Percentiles rank a stretch among this genome's conserved stretches.
Evolutionary conservation across 257 asterid species (phyloP).

Genomic region (Cordia subcordata): DNA sequence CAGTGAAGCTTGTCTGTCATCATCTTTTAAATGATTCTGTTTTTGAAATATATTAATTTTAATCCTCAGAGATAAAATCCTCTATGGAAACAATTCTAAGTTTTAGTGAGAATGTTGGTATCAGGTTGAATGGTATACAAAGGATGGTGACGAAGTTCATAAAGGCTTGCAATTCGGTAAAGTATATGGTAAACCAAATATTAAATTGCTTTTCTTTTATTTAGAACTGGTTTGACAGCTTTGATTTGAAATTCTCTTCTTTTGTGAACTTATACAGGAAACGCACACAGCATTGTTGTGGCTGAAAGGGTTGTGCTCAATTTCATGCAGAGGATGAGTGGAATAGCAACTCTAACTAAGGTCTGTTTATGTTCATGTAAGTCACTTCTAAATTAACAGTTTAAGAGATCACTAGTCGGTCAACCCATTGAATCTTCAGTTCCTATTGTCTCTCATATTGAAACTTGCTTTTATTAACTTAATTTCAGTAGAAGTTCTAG

Average conservation of each 20-base stretch:
- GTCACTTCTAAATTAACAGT: not conserved
- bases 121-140: conserved; percentile 77
- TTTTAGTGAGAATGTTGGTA: conserved; percentile 1
- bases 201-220: conserved; percentile 1
- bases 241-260: conserved; percentile 10
- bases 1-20: not conserved
- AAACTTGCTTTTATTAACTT: too few relatives aligned
- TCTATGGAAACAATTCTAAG: not conserved
- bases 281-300: conserved; percentile 79
- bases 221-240: conserved; percentile 3
- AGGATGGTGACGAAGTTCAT: conserved; percentile 76
- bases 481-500: too few relatives aligned
- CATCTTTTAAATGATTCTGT: not conserved
- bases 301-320: conserved; percentile 98
- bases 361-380: conserved; percentile 28
- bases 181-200: conserved; percentile 57
- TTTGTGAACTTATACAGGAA: conserved; percentile 46
- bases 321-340: conserved; percentile 99
- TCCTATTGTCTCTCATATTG: too few relatives aligned
- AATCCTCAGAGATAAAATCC: too few relatives aligned
- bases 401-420: too few relatives aligned
- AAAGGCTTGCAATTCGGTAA: conserved; percentile 92
- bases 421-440: too few relatives aligned
- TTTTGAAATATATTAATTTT: too few relatives aligned
- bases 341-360: conserved; percentile 95